Conservation (phyloP, 495 filamentous ascomycete species). For the Barbatosphaeria neglecta region DNA sequence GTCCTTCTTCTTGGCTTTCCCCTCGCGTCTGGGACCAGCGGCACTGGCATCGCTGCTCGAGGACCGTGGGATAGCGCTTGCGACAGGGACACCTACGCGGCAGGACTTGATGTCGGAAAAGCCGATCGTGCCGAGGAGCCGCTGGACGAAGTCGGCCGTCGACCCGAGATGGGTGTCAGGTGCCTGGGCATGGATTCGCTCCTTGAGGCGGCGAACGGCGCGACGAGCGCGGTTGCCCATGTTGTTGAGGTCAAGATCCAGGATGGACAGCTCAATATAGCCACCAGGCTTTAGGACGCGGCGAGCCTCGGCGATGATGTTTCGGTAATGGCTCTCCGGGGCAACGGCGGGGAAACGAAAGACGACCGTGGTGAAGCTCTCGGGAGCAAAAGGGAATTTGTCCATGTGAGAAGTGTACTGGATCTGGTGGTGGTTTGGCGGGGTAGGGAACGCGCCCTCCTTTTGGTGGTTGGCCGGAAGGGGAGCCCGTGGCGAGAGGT, state of each 20-base stretch:
- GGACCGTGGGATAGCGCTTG: slow-evolving; percentile 46
- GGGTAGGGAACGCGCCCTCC: slow-evolving; percentile 39
- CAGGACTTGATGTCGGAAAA: slow-evolving; percentile 81
- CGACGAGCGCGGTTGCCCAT: slow-evolving; percentile 68
- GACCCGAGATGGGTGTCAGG: slow-evolving; percentile 58
- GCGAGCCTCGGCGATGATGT: slow-evolving; percentile 77
- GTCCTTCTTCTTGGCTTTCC: slow-evolving; percentile 28
- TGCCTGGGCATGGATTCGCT: slow-evolving; percentile 49
- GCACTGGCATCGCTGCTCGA: slow-evolving; percentile 14
- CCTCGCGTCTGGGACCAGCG: slow-evolving; percentile 5
- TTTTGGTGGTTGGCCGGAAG: slow-evolving; percentile 20
- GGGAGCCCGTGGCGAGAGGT: slow-evolving; percentile 48
- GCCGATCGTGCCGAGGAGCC: slow-evolving; percentile 61
- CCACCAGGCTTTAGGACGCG: slow-evolving; percentile 84
- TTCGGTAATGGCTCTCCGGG: slow-evolving; percentile 61
- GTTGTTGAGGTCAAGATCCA: slow-evolving; percentile 80
- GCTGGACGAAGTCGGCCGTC: slow-evolving; percentile 66
- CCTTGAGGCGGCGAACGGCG: slow-evolving; percentile 66
- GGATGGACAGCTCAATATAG: slow-evolving; percentile 73
- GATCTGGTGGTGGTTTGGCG: slow-evolving; percentile 77
- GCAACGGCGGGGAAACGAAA: slow-evolving; percentile 75
- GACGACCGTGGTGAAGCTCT: slow-evolving; percentile 76
- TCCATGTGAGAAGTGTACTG: slow-evolving; percentile 54
- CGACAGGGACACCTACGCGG: slow-evolving; percentile 80
- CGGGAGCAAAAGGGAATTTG: slow-evolving; percentile 76